Evolutionary conservation across 2,329 filamentous ascomycete species (phyloP).

Genomic region (Xylariomycetidae sp.): DNA sequence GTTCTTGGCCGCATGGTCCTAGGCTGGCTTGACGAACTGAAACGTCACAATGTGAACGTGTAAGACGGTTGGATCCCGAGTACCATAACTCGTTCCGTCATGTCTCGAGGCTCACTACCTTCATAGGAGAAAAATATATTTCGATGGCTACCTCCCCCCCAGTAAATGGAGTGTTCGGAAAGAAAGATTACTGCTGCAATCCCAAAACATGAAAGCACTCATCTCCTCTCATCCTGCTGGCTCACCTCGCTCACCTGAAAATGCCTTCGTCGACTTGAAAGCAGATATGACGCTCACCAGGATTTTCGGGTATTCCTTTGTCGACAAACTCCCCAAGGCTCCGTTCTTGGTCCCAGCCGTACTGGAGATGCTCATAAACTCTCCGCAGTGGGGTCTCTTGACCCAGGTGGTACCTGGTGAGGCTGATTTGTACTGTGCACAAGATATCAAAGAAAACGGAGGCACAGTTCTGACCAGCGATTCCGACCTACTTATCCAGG

Average conservation of each 20-base stretch:
- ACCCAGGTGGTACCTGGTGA: slow-evolving; percentile 71
- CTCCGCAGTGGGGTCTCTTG: slow-evolving; percentile 34
- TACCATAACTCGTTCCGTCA: too few species aligned
- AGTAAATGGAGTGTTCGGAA: slow-evolving; percentile 61
- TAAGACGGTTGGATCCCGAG: too few species aligned
- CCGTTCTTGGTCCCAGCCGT: slow-evolving; percentile 75
- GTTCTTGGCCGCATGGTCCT: slow-evolving; percentile 57
- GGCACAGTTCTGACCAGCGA: slow-evolving; percentile 73
- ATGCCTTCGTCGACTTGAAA: slow-evolving; percentile 9
- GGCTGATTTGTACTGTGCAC: slow-evolving; percentile 77
- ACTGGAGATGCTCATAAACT: slow-evolving; percentile 61
- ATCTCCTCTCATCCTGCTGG: slow-evolving; percentile 31
- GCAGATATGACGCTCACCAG: slow-evolving; percentile 9
- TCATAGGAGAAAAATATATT: slow-evolving; percentile 70
- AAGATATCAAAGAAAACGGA: slow-evolving; percentile 48
- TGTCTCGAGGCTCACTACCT: too few species aligned
- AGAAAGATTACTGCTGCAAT: slow-evolving; percentile 53
- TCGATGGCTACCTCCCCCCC: slow-evolving; percentile 75
- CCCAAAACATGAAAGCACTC: slow-evolving; percentile 50
- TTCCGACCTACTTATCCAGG: slow-evolving; percentile 76
- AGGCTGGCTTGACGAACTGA: slow-evolving; percentile 59
- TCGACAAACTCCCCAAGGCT: slow-evolving; percentile 33
- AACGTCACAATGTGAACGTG: slow-evolving; percentile 54
- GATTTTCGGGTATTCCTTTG: background rate
- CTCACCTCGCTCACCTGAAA: slow-evolving; percentile 15